Conservation (phyloP, 2,329 filamentous ascomycete species). For the Sclerotinia borealis region DNA sequence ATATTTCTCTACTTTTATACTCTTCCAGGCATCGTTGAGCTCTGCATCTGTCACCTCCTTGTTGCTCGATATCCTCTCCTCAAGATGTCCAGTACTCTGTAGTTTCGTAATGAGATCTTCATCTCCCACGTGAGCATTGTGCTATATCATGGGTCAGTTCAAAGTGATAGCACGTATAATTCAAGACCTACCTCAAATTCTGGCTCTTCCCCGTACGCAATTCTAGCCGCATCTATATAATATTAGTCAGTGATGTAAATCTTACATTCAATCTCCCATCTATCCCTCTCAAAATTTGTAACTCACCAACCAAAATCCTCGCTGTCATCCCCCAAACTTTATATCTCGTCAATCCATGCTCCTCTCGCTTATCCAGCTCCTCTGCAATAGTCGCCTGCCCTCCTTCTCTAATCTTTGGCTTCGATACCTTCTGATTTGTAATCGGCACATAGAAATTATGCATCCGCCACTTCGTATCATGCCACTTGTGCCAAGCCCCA, state of each 20-base stretch:
- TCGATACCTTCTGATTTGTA: constrained; percentile 61
- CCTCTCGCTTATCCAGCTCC: constrained; percentile 43
- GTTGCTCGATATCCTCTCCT: constrained; percentile 41
- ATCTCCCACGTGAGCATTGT: constrained; percentile 38
- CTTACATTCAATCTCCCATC: background rate
- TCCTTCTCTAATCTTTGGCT: constrained; percentile 40
- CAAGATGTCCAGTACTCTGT: constrained; percentile 49
- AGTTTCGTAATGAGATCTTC: constrained; percentile 58
- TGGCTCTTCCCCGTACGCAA: constrained; percentile 77
- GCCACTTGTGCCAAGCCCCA: constrained; percentile 75
- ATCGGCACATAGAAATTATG: constrained; percentile 91
- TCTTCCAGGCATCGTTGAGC: constrained; percentile 34
- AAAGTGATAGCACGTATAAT: constrained; percentile 33
- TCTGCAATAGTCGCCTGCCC: constrained; percentile 41
- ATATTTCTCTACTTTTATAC: constrained; percentile 1
- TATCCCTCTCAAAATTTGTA: background rate
- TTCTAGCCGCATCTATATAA: constrained; percentile 65
- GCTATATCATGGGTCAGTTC: constrained; percentile 19
- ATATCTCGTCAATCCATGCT: constrained; percentile 51
- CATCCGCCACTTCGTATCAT: constrained; percentile 72
- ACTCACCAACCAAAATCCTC: constrained; percentile 61
- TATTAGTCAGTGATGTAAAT: background rate
- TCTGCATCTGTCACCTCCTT: constrained; percentile 46
- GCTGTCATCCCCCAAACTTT: constrained; percentile 95
- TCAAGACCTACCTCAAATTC: constrained; percentile 61